Conservation (phyloP, 2,329 filamentous ascomycete genomes). For the Blumeriella jaapii region DNA sequence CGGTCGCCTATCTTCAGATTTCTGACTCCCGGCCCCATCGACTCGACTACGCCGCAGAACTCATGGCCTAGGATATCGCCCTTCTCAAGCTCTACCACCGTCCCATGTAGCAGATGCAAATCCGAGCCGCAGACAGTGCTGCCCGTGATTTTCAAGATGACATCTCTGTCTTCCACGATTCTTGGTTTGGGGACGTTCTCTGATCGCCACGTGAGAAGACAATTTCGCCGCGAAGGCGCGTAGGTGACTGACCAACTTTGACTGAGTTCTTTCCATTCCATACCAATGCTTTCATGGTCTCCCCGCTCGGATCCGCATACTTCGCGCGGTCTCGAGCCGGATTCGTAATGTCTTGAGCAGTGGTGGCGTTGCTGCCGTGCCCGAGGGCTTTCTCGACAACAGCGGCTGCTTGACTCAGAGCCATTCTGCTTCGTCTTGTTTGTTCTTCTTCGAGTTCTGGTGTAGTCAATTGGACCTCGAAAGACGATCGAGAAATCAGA, state of each 20-base stretch:
- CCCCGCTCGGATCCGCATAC: conserved; percentile 37
- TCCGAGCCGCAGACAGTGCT: conserved; percentile 29
- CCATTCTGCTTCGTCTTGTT: conserved; percentile 31
- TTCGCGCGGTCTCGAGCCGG: conserved; percentile 41
- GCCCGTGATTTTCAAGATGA: conserved; percentile 65
- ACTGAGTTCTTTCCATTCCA: conserved; percentile 80
- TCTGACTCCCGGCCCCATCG: conserved; percentile 38
- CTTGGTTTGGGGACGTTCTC: conserved; percentile 58
- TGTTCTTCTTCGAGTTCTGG: neutral
- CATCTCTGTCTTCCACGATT: conserved; percentile 61
- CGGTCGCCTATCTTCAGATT: conserved; percentile 49
- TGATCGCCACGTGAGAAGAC: conserved; percentile 17
- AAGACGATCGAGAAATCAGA: no score
- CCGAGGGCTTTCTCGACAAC: conserved; percentile 55
- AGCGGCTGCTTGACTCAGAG: conserved; percentile 55
- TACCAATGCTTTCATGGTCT: conserved; percentile 67
- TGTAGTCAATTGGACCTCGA: no score
- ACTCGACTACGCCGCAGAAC: conserved; percentile 39
- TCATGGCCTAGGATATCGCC: conserved; percentile 44
- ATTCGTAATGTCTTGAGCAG: conserved; percentile 57
- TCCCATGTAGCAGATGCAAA: conserved; percentile 28
- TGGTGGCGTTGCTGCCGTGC: conserved; percentile 52
- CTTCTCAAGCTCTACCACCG: conserved; percentile 36
- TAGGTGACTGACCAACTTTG: conserved; percentile 40
- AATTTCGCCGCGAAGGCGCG: neutral